These are phyloP conservation scores for Phaffia tasmanica DNA, from an alignment of 768 basidiomycete species.

Conservation along the genomic window DNA sequence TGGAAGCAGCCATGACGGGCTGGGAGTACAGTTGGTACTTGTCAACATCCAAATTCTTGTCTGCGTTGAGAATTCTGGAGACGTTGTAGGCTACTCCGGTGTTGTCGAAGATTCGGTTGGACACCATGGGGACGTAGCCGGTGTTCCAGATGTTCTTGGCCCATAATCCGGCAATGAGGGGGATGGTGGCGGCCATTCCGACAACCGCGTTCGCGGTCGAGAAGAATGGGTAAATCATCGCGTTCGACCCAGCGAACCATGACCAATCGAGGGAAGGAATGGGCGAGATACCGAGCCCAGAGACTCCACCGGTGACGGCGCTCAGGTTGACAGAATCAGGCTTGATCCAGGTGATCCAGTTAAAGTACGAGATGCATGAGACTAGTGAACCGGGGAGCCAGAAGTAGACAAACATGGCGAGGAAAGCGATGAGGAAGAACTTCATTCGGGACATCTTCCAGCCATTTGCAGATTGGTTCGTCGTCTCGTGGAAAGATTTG, in stretches of 20 bases:
- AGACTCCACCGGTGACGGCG: conserved; percentile 33
- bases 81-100: conserved; percentile 46
- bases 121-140: conserved; percentile 39
- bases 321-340: conserved; percentile 38
- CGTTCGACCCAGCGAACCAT: conserved; percentile 28
- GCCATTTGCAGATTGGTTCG: conserved; percentile 30
- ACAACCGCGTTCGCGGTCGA: conserved; percentile 40
- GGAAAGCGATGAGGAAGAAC: conserved; percentile 28
- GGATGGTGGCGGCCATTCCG: conserved; percentile 32
- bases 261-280: conserved; percentile 2
- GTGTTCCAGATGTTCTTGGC: conserved; percentile 32
- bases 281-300: conserved; percentile 38
- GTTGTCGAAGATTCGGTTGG: conserved; percentile 40
- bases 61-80: conserved; percentile 27
- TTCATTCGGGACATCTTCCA: conserved; percentile 29
- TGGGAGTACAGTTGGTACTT: conserved; percentile 46
- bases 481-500: conserved; percentile 30
- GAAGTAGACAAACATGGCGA: conserved; percentile 31
- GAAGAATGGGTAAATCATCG: conserved; percentile 39
- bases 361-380: conserved; percentile 29
- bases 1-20: conserved; percentile 39
- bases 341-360: conserved; percentile 40
- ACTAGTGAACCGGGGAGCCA: conserved; percentile 33
- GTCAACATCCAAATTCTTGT: conserved; percentile 37
- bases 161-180: not conserved